These are phyloP conservation scores for Eucalyptus camaldulensis DNA, from an alignment of 345 rosid species.

Conservation along the genomic window DNA sequence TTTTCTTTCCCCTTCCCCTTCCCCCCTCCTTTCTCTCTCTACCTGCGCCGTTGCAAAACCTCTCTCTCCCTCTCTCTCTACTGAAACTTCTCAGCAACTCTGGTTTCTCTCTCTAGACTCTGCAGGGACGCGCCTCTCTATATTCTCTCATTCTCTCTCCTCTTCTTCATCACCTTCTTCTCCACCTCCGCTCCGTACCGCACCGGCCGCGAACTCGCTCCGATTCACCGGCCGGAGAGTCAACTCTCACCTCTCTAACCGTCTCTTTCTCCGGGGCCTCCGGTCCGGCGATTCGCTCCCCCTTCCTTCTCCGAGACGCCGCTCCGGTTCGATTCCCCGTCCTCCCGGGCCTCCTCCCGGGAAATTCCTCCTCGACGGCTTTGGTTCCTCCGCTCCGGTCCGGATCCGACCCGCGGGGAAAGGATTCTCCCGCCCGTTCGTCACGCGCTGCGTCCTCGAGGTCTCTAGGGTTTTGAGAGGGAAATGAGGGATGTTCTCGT, in stretches of 20 bases:
- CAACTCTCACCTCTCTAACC: background rate
- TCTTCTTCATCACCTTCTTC: background rate
- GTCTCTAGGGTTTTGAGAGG: background rate
- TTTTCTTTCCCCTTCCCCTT: background rate
- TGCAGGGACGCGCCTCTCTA: background rate
- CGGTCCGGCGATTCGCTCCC: background rate
- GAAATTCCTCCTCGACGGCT: background rate
- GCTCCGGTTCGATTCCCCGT: background rate
- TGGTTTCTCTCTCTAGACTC: background rate
- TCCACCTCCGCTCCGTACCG: background rate
- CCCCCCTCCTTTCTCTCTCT: background rate
- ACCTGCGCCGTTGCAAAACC: background rate
- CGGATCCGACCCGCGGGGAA: background rate
- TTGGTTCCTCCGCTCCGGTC: background rate
- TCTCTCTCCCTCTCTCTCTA: background rate
- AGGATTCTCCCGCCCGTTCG: background rate
- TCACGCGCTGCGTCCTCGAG: background rate
- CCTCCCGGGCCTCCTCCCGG: background rate
- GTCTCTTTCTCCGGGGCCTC: background rate
- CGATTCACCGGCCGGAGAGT: background rate
- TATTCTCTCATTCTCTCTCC: background rate
- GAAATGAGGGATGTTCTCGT: slow-evolving; percentile 95
- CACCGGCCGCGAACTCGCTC: background rate
- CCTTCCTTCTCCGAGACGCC: background rate
- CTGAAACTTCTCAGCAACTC: background rate